Evolutionary conservation across 176 grass and related monocot genomes (phyloP).

Genomic region (Avena atlantica): DNA sequence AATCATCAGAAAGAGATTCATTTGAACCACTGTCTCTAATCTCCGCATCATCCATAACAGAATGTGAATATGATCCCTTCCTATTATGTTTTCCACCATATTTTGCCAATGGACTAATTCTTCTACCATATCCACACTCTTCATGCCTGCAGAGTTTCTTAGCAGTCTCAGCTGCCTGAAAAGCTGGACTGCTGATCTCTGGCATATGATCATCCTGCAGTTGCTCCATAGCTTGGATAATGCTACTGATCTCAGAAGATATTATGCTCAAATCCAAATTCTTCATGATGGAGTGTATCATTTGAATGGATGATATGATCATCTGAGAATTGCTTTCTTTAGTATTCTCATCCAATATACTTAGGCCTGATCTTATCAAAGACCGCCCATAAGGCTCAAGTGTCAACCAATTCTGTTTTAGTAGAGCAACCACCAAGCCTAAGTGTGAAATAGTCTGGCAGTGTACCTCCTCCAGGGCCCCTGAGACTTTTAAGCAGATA

Average conservation of each 20-base stretch:
- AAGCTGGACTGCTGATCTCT: slow-evolving; percentile 51
- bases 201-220: slow-evolving; percentile 25
- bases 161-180: slow-evolving; percentile 53
- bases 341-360: slow-evolving; percentile 46
- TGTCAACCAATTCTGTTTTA: slow-evolving; percentile 46
- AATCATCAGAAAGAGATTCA: slow-evolving; percentile 36
- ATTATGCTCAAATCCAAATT: slow-evolving; percentile 54
- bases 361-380: slow-evolving; percentile 69
- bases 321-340: slow-evolving; percentile 33
- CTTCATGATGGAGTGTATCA: slow-evolving; percentile 68
- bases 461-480: slow-evolving; percentile 57
- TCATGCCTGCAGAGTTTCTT: slow-evolving; percentile 39
- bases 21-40: slow-evolving; percentile 51
- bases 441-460: slow-evolving; percentile 58
- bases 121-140: slow-evolving; percentile 29
- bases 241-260: slow-evolving; percentile 67
- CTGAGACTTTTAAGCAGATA: slow-evolving; percentile 68
- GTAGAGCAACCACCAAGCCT: slow-evolving; percentile 58
- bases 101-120: slow-evolving; percentile 42
- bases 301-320: slow-evolving; percentile 62
- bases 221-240: slow-evolving; percentile 55
- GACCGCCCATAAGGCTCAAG: slow-evolving; percentile 77
- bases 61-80: slow-evolving; percentile 44
- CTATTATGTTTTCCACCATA: slow-evolving; percentile 29
- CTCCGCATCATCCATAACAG: slow-evolving; percentile 38